Evolutionary conservation across 2,329 filamentous ascomycete genomes (phyloP), one percentile per base, ranked within the genome.

Genomic region (Parafenestella ontariensis): DNA sequence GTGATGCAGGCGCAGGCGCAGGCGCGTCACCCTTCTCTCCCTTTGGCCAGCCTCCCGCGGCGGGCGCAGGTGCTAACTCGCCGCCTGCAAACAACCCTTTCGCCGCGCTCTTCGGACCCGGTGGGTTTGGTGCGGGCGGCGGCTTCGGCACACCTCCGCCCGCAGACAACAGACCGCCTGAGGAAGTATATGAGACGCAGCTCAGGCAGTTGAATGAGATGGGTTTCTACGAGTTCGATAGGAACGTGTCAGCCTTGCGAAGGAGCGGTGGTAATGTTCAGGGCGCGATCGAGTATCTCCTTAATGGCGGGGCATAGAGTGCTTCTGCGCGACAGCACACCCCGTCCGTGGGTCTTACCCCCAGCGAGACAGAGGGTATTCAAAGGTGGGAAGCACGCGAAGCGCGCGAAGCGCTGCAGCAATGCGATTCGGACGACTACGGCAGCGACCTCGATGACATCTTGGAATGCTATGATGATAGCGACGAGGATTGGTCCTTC

Each of bases 141-240:
- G 75, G 70, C 31, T 62, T 74, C n/a, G 64, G 63, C 5, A 56
- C 71, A n/a, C 69, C 71, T n/a, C 62, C 72, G 31, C 89, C 92
- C 5, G 77, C 84, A 2, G 95, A 99, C 77, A 96, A 84, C 69
- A 85, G 94, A 58, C 93, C 95, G 4, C 94, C 95, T 0, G 95
- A 99, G 81, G 95, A 98, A 77, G 83, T 91, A 54, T 99, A 96
- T 68, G 92, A 90, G 3, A 88, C 91, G 28, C 94, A 99, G 77
- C 81, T 99, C 45, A 84, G 92, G 56, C 92, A 98, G 78, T 80
- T 99, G 59, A 99, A 99, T 75, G 95, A 98, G 63, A 99, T 99
- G 95, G 95, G 95, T 3, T 99, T 99, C 78, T 96, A 87, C 73
- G 93, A 99, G 72, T 99, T 98, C 71, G 94, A 99, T 47, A 82